phyloP scores from a whole-genome alignment of 345 rosid species.

The Bretschneidera sinensis region DNA sequence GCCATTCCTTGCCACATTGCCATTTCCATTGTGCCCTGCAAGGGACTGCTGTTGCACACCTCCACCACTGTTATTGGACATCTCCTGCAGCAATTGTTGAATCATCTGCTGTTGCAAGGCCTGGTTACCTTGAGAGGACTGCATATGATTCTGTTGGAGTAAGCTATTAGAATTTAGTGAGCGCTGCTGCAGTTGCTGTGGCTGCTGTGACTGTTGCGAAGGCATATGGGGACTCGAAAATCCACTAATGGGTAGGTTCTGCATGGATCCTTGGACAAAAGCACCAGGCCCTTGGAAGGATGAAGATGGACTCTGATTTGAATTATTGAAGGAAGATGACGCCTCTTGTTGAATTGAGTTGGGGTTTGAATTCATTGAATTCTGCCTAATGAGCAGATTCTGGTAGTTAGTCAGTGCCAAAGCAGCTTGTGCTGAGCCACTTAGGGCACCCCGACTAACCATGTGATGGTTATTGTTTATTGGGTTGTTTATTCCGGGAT shows the following conservation, averaged over 20 bases:
- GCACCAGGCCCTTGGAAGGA: slow-evolving; percentile 55
- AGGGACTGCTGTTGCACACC: slow-evolving; percentile 44
- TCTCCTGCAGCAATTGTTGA: slow-evolving; percentile 75
- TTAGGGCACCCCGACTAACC: slow-evolving; percentile 54
- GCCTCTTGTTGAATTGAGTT: slow-evolving; percentile 61
- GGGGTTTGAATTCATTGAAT: slow-evolving; percentile 63
- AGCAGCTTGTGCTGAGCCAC: slow-evolving; percentile 81
- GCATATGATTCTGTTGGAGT: slow-evolving; percentile 48
- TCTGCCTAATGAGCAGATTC: slow-evolving; percentile 69
- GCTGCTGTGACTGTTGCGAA: slow-evolving; percentile 49
- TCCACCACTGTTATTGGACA: slow-evolving; percentile 44
- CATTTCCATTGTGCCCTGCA: slow-evolving; percentile 37
- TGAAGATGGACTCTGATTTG: slow-evolving; percentile 61
- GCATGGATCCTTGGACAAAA: slow-evolving; percentile 53
- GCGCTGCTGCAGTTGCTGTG: slow-evolving; percentile 44
- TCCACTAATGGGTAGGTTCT: slow-evolving; percentile 43
- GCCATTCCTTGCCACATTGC: slow-evolving; percentile 30
- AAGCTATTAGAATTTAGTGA: slow-evolving; percentile 38
- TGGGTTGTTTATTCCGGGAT: slow-evolving; percentile 52
- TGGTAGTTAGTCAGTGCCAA: slow-evolving; percentile 73
- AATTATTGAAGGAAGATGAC: slow-evolving; percentile 44
- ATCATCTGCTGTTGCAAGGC: slow-evolving; percentile 72
- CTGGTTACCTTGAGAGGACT: slow-evolving; percentile 54
- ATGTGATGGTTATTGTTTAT: slow-evolving; percentile 45
- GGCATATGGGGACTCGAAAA: slow-evolving; percentile 44